Base-by-base conservation (phyloP, 768 basidiomycete genomes). In the Agaricus blazei region DNA sequence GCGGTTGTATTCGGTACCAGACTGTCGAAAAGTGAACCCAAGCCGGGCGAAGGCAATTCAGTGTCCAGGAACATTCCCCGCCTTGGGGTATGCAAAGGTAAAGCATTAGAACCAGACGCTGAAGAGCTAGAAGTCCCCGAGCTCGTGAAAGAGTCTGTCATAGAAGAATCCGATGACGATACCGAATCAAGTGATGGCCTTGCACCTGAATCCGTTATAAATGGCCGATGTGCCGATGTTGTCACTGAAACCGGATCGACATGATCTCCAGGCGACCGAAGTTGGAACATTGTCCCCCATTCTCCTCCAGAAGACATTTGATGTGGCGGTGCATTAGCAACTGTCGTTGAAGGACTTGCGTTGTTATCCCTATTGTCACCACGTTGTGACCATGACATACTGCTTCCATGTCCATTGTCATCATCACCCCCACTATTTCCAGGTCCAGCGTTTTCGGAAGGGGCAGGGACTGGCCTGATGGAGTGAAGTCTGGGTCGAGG, bases 51-150 rank as follows among this genome's bases (percentile, higher is more conserved):
- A 38, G 54, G 54, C 11, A 56, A 28, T 23, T 56, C 45, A 8
- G 54, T 49, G 37, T 56, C 48, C 48, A 56, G 50, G 29, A 56
- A 56, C 54, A 56, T 49, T n/a, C 29, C 36, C 26, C 48, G 23
- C 9, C 24, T 23, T 29, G 44, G 24, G 14, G 43, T 6, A 27
- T 19, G 14, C 12, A 40, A 19, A 14, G 44, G 34, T 12, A 15
- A 34, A 23, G 4, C 14, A 26, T 14, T 19, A n/a, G 43, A 15
- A 1, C 52, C 26, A 38, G 37, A 47, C 36, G 37, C 43, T 8
- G 52, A 46, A 15, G 8, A 31, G 26, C 29, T 54, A 4, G 52
- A 54, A 43, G 54, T 14, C 11, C 54, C 48, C 48, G 53, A 48
- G 19, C 27, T 27, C 14, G 46, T n/a, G 26, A 44, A 50, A 40